Percentiles rank a stretch among this genome's conserved stretches.
Conservation (phyloP, 495 filamentous ascomycete species). For the Lasiosphaeris hirsuta region DNA sequence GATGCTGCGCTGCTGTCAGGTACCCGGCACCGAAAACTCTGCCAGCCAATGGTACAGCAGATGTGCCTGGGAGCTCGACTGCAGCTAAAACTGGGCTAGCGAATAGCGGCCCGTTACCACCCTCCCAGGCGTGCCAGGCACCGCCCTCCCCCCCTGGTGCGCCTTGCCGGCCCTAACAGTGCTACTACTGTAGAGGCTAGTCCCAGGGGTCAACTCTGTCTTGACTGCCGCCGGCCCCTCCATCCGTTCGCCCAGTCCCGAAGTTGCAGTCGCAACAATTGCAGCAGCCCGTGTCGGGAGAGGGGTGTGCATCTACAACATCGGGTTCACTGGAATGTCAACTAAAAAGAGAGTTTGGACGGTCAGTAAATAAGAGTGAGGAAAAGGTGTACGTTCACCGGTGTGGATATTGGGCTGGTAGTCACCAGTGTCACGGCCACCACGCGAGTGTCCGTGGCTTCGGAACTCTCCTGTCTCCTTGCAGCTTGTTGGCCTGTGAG, state of each 20-base stretch:
- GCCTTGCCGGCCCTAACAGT: constrained; percentile 1
- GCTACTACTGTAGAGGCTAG: background rate
- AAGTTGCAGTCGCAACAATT: too few relatives aligned
- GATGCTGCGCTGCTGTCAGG: constrained; percentile 27
- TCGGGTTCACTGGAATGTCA: too few relatives aligned
- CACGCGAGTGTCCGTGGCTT: background rate
- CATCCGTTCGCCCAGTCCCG: too few relatives aligned
- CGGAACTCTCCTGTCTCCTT: background rate
- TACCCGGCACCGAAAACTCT: constrained; percentile 29
- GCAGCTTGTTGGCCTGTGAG: constrained; percentile 5
- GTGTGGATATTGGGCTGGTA: background rate
- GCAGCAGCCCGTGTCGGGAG: too few relatives aligned
- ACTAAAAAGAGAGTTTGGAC: background rate
- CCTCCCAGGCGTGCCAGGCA: too few relatives aligned
- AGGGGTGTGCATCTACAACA: too few relatives aligned
- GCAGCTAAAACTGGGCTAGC: background rate
- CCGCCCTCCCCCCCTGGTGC: too few relatives aligned
- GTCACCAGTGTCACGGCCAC: background rate
- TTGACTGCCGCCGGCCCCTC: background rate
- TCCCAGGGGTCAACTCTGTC: background rate
- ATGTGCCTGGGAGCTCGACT: constrained; percentile 1
- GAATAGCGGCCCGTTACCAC: constrained; percentile 4
- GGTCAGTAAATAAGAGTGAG: background rate
- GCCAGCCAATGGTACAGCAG: constrained; percentile 13
- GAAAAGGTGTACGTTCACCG: background rate